Evolutionary conservation across 345 rosid genomes (phyloP), one percentile per base, ranked within the genome.

Genomic region (Eucalyptus cloeziana): DNA sequence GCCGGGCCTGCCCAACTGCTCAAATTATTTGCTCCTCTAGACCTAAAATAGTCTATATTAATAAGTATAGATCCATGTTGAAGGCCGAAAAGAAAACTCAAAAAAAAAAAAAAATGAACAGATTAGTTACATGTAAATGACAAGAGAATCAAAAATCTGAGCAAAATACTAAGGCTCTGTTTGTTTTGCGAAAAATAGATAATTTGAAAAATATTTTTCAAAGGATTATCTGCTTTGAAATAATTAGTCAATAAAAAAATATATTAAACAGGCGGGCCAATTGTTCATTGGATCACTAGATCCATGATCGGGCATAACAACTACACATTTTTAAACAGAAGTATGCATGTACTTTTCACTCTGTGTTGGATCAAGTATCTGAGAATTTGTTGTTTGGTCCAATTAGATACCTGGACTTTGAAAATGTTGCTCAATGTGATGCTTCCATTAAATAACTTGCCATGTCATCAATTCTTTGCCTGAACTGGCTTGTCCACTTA

Each of bases 201-300:
- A 52, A 52, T 52, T 52, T 52, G 22, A 52, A 52, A 52, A 21
- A 3, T 3, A 0, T 19, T 19, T 19, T 51, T 22, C 7, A 52
- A 0, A 19, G 1, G 7, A 5, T 52, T 52, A 0, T 52, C 1
- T 7, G 0, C 0, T 52, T 4, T 52, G 0, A 52, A 52, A 52
- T 52, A 52, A 52, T 52, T 52, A 52, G 10, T 52, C 25, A 14
- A 49, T 49, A 49, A 49, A 49, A 13, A 49, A 49, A 13, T 49
- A 49, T 49, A 52, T 52, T 52, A 52, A 58, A 58, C 0, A 0
- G 7, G 14, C 0, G 0, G n/a, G n/a, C 0, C 0, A 0, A 27
- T 3, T 10, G n/a, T 11, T 5, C 14, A 58, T 58, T 27, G n/a
- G 64, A 58, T 0, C 3, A 11, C 1, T 25, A 6, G 14, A 58